Evolutionary conservation across 2,329 filamentous ascomycete genomes (phyloP).

Genomic region (Exophiala phaeomuriformis): DNA sequence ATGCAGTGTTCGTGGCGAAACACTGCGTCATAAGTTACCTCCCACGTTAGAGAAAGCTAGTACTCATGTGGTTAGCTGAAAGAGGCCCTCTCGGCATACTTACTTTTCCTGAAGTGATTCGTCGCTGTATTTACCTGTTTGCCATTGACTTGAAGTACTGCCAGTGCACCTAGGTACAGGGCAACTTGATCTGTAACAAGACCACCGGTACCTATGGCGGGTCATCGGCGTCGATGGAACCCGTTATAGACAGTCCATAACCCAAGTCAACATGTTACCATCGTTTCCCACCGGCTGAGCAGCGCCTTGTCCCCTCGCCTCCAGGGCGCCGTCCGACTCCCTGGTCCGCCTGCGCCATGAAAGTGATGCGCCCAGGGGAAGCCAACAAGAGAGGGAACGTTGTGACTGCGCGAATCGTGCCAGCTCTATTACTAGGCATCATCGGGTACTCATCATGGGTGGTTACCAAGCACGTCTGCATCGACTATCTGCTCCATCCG

Average conservation of each 20-base stretch:
- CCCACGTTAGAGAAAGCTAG: neutral
- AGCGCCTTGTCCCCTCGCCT: too few relatives aligned
- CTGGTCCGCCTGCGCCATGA: constrained; percentile 4
- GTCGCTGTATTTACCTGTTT: too few relatives aligned
- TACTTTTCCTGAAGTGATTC: too few relatives aligned
- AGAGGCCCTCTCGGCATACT: neutral
- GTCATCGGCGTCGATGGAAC: neutral
- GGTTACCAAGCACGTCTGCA: constrained; percentile 58
- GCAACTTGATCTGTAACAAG: too few relatives aligned
- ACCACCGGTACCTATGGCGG: neutral
- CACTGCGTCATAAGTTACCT: too few relatives aligned
- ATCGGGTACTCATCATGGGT: constrained; percentile 67
- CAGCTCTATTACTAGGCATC: constrained; percentile 58
- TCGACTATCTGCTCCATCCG: constrained; percentile 61
- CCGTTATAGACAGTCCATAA: neutral
- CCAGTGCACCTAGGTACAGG: too few relatives aligned
- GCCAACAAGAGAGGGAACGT: constrained; percentile 38
- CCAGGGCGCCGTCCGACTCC: too few relatives aligned
- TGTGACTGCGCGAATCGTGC: constrained; percentile 60
- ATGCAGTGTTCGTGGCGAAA: too few relatives aligned
- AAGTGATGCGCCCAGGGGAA: constrained; percentile 12
- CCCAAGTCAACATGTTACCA: neutral
- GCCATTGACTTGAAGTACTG: too few relatives aligned
- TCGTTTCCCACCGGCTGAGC: too few relatives aligned
- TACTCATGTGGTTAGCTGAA: neutral